Conservation (phyloP, 2,329 filamentous ascomycete genomes). For the Alternaria rosae region DNA sequence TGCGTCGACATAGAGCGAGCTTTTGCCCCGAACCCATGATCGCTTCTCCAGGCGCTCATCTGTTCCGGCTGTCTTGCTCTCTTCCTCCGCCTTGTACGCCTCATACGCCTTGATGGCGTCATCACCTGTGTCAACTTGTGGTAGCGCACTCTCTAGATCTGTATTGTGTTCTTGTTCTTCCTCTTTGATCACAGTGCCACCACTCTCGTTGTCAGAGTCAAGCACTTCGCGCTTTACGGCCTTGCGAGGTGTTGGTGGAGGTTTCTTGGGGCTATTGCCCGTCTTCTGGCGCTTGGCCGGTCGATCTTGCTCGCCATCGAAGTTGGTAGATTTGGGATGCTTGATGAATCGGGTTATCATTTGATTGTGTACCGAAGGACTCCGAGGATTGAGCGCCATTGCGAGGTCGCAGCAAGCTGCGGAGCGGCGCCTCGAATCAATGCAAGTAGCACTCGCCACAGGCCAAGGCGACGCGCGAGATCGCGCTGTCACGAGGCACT, state of each 20-base stretch:
- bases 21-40: constrained; percentile 77
- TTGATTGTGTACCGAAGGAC: constrained; percentile 56
- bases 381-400: constrained; percentile 51
- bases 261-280: constrained; percentile 27
- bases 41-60: constrained; percentile 63
- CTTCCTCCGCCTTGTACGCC: constrained; percentile 66
- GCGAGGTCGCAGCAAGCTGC: constrained; percentile 14
- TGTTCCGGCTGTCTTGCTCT: constrained; percentile 47
- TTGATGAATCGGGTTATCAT: constrained; percentile 56
- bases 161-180: constrained; percentile 58
- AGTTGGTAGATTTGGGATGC: constrained; percentile 56
- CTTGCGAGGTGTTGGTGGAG: constrained; percentile 31
- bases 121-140: constrained; percentile 68
- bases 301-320: constrained; percentile 49
- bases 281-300: constrained; percentile 54
- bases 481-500: constrained; percentile 28
- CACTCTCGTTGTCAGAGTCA: constrained; percentile 52
- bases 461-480: constrained; percentile 15
- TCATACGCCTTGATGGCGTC: constrained; percentile 84
- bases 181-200: constrained; percentile 42
- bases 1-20: constrained; percentile 95
- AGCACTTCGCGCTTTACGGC: constrained; percentile 42
- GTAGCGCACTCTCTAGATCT: constrained; percentile 75
- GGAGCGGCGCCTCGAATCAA: constrained; percentile 11
- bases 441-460: constrained; percentile 7